A percentile compares a stretch with the other conserved stretches of the same genome.
Conservation (phyloP, 2,329 filamentous ascomycete genomes). For the Orbilia javanica region DNA sequence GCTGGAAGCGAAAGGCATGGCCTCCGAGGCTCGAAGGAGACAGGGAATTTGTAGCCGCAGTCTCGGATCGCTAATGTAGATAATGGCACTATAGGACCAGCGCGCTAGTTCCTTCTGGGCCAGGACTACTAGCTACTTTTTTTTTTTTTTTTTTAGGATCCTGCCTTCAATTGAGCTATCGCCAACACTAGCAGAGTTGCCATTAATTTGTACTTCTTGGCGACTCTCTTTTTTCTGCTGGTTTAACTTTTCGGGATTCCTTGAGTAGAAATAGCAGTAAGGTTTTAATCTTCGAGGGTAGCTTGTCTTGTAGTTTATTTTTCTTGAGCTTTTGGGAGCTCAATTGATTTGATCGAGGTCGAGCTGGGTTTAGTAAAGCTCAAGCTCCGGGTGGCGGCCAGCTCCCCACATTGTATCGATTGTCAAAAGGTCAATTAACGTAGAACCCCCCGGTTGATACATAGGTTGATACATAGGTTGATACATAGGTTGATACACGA, state of each 20-base stretch:
- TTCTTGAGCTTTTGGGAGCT: constrained; percentile 10
- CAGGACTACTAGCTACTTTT: constrained; percentile 2
- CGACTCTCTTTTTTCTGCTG: not conserved
- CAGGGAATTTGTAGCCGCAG: constrained; percentile 54
- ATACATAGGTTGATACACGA: too few relatives aligned
- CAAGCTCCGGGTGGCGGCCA: constrained; percentile 16
- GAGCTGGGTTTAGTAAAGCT: constrained; percentile 4
- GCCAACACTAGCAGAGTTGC: constrained; percentile 32
- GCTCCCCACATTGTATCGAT: constrained; percentile 22
- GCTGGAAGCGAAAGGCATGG: constrained; percentile 51
- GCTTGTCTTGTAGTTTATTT: constrained; percentile 20
- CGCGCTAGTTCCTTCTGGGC: constrained; percentile 26
- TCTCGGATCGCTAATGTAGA: constrained; percentile 46
- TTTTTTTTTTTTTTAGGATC: constrained; percentile 52
- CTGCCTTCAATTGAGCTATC: constrained; percentile 53
- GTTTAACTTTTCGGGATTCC: not conserved
- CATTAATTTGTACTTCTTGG: constrained; percentile 14
- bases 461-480: too few relatives aligned
- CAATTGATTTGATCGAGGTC: not conserved
- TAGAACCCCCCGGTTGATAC: too few relatives aligned
- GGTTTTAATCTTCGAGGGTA: not conserved
- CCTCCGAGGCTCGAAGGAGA: constrained; percentile 42
- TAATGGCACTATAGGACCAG: constrained; percentile 20
- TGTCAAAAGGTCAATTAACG: not conserved
- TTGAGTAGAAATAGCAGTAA: constrained; percentile 1